A percentile compares a stretch with the other conserved stretches of the same genome.
Evolutionary conservation across 805 yeast species (phyloP).

Genomic region (Sugiyamaella marilandica): DNA sequence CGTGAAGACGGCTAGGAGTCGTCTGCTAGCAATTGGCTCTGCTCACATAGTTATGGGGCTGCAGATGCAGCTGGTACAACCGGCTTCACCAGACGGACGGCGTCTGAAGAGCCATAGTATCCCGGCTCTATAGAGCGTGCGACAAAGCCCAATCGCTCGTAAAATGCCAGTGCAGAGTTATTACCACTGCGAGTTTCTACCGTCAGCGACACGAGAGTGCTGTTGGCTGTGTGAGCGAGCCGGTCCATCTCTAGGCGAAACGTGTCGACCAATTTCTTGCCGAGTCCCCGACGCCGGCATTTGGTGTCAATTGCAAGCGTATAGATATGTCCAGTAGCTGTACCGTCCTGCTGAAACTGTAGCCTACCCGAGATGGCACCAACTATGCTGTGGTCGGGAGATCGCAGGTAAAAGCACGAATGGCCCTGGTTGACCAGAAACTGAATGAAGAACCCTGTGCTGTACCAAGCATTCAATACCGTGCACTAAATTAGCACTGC

Average conservation of each 20-base stretch:
- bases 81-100: conserved; percentile 29
- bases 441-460: conserved; percentile 21
- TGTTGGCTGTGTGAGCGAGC: conserved; percentile 4
- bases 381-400: conserved; percentile 5
- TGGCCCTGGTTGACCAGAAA: conserved; percentile 14
- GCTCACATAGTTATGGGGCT: conserved; percentile 31
- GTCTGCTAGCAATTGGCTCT: background rate
- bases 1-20: background rate
- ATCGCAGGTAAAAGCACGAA: conserved; percentile 12
- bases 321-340: conserved; percentile 18
- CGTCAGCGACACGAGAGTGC: conserved; percentile 4
- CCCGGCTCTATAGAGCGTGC: background rate
- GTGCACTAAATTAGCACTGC: conserved; percentile 4
- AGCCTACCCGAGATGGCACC: conserved; percentile 19
- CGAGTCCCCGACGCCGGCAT: conserved; percentile 21
- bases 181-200: conserved; percentile 14
- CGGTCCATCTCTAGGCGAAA: conserved; percentile 12
- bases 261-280: conserved; percentile 14
- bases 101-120: conserved; percentile 8
- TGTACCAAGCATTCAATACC: conserved; percentile 10
- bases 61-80: conserved; percentile 26
- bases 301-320: conserved; percentile 21
- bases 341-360: conserved; percentile 6
- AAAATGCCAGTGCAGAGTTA: conserved; percentile 13
- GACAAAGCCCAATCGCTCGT: conserved; percentile 16